A percentile compares a stretch with the other conserved stretches of the same genome.
These are phyloP conservation scores for Ustilago trichophora DNA, from an alignment of 1,284 basidiomycete species.

Conservation along the genomic window DNA sequence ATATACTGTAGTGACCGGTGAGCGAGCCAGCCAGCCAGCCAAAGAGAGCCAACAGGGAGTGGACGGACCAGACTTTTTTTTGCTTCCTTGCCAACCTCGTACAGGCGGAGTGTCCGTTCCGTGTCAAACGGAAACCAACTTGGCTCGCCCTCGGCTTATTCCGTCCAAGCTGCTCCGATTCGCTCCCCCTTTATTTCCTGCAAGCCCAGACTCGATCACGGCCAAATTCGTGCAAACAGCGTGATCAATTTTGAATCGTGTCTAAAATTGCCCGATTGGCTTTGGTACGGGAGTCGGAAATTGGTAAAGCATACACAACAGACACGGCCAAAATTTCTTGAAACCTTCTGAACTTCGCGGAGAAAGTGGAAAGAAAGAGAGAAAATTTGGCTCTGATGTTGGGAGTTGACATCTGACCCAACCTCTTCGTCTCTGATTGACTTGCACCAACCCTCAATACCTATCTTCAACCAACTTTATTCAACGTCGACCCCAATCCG, in stretches of 20 bases:
- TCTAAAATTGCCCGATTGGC: slow-evolving; percentile 9
- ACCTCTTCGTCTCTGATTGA: not conserved
- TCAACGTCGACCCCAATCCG: too few species aligned
- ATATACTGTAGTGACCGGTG: too few species aligned
- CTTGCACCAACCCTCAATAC: too few species aligned
- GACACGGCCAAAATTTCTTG: slow-evolving; percentile 5
- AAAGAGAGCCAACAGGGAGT: not conserved
- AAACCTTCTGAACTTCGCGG: slow-evolving; percentile 1
- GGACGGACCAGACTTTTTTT: slow-evolving; percentile 9
- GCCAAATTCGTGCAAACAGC: not conserved
- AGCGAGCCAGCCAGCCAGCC: not conserved
- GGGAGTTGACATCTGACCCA: too few species aligned
- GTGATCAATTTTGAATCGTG: not conserved
- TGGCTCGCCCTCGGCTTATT: slow-evolving; percentile 17
- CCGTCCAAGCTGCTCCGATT: slow-evolving; percentile 15
- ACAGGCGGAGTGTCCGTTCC: too few species aligned
- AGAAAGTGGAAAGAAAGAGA: not conserved
- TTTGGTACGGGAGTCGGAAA: slow-evolving; percentile 10
- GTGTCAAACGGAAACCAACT: slow-evolving; percentile 2
- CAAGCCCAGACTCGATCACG: slow-evolving; percentile 23
- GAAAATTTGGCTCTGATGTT: slow-evolving; percentile 11
- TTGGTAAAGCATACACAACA: not conserved
- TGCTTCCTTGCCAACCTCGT: not conserved
- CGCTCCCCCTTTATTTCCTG: slow-evolving; percentile 1
- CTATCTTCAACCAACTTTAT: too few species aligned